Conservation (phyloP, 164 flowering plant genomes). For the Magnolia changhungtana region DNA sequence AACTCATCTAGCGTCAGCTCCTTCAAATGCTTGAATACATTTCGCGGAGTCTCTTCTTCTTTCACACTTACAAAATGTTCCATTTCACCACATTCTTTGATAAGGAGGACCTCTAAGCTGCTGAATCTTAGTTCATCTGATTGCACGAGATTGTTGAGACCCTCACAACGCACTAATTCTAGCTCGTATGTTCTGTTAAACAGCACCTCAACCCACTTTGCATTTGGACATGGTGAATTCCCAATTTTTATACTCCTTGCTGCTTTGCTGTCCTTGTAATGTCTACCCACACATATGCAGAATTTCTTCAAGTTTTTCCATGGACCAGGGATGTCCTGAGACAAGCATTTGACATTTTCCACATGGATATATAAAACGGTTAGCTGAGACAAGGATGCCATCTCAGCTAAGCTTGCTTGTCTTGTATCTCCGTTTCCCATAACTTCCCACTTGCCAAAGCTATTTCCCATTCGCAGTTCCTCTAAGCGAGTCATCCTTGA, state of each 20-base stretch:
- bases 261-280: background rate
- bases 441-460: background rate
- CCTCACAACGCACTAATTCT: background rate
- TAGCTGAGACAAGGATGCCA: background rate
- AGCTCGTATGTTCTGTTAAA: background rate
- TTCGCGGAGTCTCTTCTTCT: background rate
- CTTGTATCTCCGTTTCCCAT: background rate
- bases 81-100: background rate
- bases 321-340: background rate
- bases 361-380: background rate
- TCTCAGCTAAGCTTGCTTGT: constrained; percentile 3
- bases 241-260: background rate
- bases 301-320: background rate
- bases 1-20: background rate
- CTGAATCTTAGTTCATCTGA: too few relatives aligned
- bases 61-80: background rate
- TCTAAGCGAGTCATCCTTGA: constrained; percentile 6
- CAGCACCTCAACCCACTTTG: background rate
- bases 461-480: background rate
- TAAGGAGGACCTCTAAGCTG: background rate
- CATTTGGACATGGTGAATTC: background rate
- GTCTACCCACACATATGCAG: background rate
- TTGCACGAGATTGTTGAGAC: background rate
- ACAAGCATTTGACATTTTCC: background rate
- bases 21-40: background rate